Percentiles rank a stretch among this genome's conserved stretches.
Evolutionary conservation across 306 rosid species (phyloP).

Genomic region (Prunus padus): DNA sequence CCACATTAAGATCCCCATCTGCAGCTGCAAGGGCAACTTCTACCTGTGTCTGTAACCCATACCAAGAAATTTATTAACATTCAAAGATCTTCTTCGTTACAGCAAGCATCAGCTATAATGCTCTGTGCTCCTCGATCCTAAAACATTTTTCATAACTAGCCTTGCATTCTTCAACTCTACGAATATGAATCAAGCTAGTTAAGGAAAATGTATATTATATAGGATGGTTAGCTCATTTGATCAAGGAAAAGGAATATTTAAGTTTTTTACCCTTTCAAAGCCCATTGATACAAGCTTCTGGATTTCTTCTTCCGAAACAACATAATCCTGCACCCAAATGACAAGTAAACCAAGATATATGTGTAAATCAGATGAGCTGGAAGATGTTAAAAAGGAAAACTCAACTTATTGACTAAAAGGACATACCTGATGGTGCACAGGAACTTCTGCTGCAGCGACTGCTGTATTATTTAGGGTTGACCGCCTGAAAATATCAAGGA

Average conservation of each 20-base stretch:
- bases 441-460: conserved; percentile 37
- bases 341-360: conserved; percentile 21
- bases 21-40: conserved; percentile 99
- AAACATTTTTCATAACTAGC: background rate
- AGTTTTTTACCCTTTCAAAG: conserved; percentile 74
- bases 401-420: conserved; percentile 2
- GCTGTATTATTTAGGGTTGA: conserved; percentile 35
- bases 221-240: background rate
- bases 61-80: conserved; percentile 22
- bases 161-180: background rate
- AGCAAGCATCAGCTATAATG: background rate
- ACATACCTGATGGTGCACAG: conserved; percentile 65
- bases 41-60: conserved; percentile 80
- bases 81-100: background rate
- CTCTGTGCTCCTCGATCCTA: background rate
- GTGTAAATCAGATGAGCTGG: conserved; percentile 27
- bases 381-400: conserved; percentile 13
- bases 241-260: conserved; percentile 8
- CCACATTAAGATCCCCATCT: conserved; percentile 85
- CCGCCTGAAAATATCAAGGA: conserved; percentile 49
- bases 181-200: background rate
- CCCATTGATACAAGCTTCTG: conserved; percentile 88
- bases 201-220: background rate
- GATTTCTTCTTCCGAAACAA: conserved; percentile 70
- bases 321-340: conserved; percentile 53